A percentile compares a stretch with the other conserved stretches of the same genome.
Conservation (phyloP, 345 rosid genomes). For the Schrenkiella parvula region DNA sequence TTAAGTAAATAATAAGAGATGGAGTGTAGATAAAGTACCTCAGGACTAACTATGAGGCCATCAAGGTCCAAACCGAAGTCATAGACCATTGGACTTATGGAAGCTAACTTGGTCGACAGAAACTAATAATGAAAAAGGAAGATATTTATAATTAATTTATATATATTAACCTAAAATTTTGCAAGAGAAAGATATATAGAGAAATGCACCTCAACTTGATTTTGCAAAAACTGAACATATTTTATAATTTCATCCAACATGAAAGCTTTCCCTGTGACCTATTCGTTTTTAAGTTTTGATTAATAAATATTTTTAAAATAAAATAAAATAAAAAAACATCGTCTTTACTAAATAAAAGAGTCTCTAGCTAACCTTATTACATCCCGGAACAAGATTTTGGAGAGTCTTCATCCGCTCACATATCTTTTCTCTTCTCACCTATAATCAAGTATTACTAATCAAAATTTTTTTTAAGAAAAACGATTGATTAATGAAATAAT, state of each 20-base stretch:
- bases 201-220: slow-evolving; percentile 63
- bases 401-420: slow-evolving; percentile 66
- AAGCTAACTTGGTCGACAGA: slow-evolving; percentile 73
- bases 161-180: not conserved
- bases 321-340: not conserved
- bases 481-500: not conserved
- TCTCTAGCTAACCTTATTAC: slow-evolving; percentile 55
- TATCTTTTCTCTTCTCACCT: slow-evolving; percentile 79
- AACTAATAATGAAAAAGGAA: slow-evolving; percentile 38
- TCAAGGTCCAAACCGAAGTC: slow-evolving; percentile 55
- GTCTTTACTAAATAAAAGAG: not conserved
- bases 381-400: slow-evolving; percentile 70
- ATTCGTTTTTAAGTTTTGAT: slow-evolving; percentile 25
- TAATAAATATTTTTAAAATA: slow-evolving; percentile 19
- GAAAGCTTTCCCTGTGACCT: slow-evolving; percentile 80
- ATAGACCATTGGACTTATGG: slow-evolving; percentile 57
- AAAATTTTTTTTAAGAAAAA: not conserved
- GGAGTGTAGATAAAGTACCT: slow-evolving; percentile 35
- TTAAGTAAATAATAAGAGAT: not conserved
- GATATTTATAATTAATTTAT: not conserved
- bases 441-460: not conserved
- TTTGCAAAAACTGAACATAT: slow-evolving; percentile 64
- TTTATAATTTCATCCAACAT: slow-evolving; percentile 86
- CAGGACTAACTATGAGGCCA: slow-evolving; percentile 44
- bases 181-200: too few species aligned